Base-by-base conservation (phyloP, 1,139 yeast genomes). In the Saccharomyces hybrid region DNA sequence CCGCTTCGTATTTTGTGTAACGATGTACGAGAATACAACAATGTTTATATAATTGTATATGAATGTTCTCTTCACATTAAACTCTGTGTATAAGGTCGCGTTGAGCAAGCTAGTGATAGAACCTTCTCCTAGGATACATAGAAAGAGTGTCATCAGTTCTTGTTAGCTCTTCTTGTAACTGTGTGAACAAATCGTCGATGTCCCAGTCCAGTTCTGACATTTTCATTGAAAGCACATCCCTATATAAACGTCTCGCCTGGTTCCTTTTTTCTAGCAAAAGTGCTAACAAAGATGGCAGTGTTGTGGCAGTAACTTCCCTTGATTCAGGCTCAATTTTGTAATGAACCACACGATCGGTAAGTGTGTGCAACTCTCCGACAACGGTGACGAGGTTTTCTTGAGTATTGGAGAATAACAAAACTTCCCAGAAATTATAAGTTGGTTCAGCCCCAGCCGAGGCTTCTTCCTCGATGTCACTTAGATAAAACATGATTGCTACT, bases 41-140 rank as follows among this genome's bases (percentile, higher is more conserved):
- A 19, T 9, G 25, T 13, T 16, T 14, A 38, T 38, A 38, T 2
- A 38, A 19, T 9, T 16, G 25, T 16, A 11, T 16, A 38, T 8
- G 13, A 19, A 38, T 32, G 14, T 4, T 4, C n/a, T 38, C n/a
- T 38, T 38, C 25, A 38, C 5, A 16, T 19, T 16, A 8, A 11
- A 25, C 16, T 25, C n/a, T 38, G 19, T 38, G 44, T 16, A 38
- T 16, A 2, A 19, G 44, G 13, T 38, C 25, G 3, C 3, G 16
- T 11, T 16, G 25, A 38, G 25, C 29, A 25, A 4, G 23, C 47
- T 50, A 60, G 31, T 60, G 55, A 31, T 53, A 58, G 6, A 51
- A 26, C 9, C 65, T 63, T 50, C 64, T 55, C 41, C 60, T 55
- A 9, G 60, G 60, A 47, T 62, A 57, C 31, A 61, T 47, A 8